phyloP scores from a whole-genome alignment of 1,139 yeast genomes.

The Magnusiomyces suaveolens region DNA sequence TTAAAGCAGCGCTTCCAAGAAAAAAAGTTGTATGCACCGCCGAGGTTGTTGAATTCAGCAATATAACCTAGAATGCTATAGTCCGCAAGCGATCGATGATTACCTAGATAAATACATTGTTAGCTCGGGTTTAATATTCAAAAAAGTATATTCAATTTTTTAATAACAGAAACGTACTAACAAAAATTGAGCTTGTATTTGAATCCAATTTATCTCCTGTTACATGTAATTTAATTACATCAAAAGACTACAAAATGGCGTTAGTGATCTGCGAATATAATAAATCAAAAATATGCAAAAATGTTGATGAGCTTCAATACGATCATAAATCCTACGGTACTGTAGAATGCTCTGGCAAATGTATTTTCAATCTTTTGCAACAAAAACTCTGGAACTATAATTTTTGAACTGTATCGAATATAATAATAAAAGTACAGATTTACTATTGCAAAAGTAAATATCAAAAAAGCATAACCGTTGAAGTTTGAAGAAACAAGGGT shows the following conservation, averaged over 20 bases:
- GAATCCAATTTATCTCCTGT: constrained; percentile 14
- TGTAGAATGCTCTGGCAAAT: constrained; percentile 3
- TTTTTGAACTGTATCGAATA: neutral
- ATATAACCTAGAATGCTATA: constrained; percentile 42
- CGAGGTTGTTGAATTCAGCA: constrained; percentile 27
- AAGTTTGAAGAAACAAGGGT: no score
- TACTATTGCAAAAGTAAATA: no score
- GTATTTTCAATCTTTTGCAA: neutral
- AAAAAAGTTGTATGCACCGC: constrained; percentile 23
- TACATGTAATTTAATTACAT: constrained; percentile 8
- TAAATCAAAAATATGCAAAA: no score
- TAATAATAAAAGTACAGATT: no score
- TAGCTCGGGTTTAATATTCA: neutral
- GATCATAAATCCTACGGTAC: constrained; percentile 2
- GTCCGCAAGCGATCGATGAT: constrained; percentile 51
- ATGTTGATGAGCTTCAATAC: neutral
- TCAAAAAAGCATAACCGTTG: no score
- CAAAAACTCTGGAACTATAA: neutral
- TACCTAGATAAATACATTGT: constrained; percentile 30
- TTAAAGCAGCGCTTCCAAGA: constrained; percentile 24
- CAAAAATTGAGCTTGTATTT: constrained; percentile 10
- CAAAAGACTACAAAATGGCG: constrained; percentile 9
- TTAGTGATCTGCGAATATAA: no score
- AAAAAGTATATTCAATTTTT: no score
- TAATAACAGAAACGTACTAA: constrained; percentile 8